Base-by-base conservation (phyloP, 306 rosid species). In the Carpinus fangiana region DNA sequence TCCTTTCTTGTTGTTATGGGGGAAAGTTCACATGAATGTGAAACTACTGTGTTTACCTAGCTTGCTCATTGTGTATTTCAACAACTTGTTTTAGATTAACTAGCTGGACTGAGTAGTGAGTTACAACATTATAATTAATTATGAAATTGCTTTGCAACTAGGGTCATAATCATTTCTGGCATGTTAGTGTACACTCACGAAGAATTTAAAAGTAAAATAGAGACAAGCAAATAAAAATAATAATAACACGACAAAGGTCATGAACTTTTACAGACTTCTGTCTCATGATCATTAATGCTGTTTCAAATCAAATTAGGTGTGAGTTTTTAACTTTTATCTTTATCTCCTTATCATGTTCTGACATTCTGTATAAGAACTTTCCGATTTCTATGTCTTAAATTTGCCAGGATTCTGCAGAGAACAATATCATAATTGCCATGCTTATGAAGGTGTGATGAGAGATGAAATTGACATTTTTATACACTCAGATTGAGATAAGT, bases 361-460 rank as follows among this genome's bases (percentile, higher is more conserved):
- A 64, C 70, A 16, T 64, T 64, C 70, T 16, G 70, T 36, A 64
- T 31, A 34, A 64, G n/a, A 64, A 64, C 61, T 55, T n/a, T 17
- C 26, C 8, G 12, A 55, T 17, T 17, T 55, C 61, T 55, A 4
- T 59, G 26, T 62, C 20, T 31, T 31, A 31, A 14, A 31, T 62
- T 62, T 62, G 45, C 43, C 11, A 10, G 45, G 17, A 16, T 31
- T 62, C 18, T 26, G 41, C 69, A 62, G 18, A 13, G 18, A 13
- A 13, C 13, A 55, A n/a, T 55, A 55, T 18, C 61, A 18, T n/a
- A 18, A n/a, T 41, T 20, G 52, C 72, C 13, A 11, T 41, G 72
- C 72, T 38, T 67, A 67, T n/a, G 68, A 28, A 61, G 72, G 16
- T 2, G 4, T 13, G 72, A n/a, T 41, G 51, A 43, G 17, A 67